Conservation (phyloP, 805 yeast species). For the Candida chauliodis region DNA sequence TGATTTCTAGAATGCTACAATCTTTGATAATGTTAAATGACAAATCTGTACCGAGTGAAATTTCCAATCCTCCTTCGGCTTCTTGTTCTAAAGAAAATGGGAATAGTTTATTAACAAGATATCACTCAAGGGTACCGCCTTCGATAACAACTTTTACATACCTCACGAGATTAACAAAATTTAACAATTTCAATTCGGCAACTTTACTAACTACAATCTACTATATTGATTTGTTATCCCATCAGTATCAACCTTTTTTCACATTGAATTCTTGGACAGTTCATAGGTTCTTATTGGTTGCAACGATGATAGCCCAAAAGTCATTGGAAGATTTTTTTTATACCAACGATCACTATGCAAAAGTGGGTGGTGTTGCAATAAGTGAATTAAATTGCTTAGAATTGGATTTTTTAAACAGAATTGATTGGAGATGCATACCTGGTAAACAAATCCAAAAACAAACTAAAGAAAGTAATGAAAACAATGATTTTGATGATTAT, state of each 20-base stretch:
- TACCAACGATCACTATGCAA: constrained; percentile 90
- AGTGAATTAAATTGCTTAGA: constrained; percentile 83
- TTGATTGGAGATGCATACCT: constrained; percentile 60
- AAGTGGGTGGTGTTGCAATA: constrained; percentile 89
- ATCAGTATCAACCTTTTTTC: constrained; percentile 69
- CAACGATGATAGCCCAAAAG: constrained; percentile 87
- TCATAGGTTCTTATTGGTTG: constrained; percentile 84
- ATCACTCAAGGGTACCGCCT: constrained; percentile 93
- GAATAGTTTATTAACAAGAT: constrained; percentile 60
- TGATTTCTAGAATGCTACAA: constrained; percentile 77
- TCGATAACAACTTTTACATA: constrained; percentile 77
- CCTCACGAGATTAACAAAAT: constrained; percentile 70
- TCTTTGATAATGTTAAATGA: constrained; percentile 78
- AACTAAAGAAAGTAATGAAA: background rate
- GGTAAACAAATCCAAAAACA: constrained; percentile 20
- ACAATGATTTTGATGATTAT: constrained; percentile 7
- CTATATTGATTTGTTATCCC: constrained; percentile 80
- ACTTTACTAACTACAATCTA: constrained; percentile 80
- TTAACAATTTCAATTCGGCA: constrained; percentile 81
- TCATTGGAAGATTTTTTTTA: constrained; percentile 92
- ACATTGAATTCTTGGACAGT: constrained; percentile 89
- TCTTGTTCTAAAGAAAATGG: constrained; percentile 11
- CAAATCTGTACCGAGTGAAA: constrained; percentile 34
- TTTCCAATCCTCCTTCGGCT: constrained; percentile 24
- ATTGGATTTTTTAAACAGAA: constrained; percentile 77